phyloP scores from a whole-genome alignment of 441 rosid genomes.

The Populus tomentosa region DNA sequence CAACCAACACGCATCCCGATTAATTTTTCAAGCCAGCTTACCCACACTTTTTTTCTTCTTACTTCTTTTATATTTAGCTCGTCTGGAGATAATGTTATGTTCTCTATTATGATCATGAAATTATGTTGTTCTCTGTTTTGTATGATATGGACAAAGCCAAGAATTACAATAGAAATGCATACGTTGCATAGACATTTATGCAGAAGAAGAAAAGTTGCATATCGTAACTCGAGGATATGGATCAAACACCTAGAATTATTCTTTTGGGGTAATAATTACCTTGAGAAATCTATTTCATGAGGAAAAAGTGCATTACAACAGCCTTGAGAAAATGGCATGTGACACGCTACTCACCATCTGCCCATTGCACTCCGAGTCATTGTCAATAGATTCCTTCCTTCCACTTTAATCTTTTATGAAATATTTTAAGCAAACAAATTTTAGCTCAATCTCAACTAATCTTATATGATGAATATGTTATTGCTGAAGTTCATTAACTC shows the following conservation, averaged over 20 bases:
- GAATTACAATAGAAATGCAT: not conserved
- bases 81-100: no score
- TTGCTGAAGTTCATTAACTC: no score
- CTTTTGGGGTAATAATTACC: not conserved
- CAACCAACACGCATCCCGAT: rapidly evolving
- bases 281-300: not conserved
- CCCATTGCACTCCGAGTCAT: not conserved
- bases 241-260: not conserved
- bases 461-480: no score
- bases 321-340: not conserved
- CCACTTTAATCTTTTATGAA: not conserved
- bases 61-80: no score
- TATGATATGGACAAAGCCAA: no score
- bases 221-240: no score
- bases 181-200: not conserved
- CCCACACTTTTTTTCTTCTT: no score
- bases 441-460: not conserved
- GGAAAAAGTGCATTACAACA: not conserved
- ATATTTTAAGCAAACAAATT: not conserved
- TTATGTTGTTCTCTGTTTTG: no score
- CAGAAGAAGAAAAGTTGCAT: not conserved
- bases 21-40: rapidly evolving
- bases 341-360: not conserved
- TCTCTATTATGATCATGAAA: no score
- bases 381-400: not conserved